Evolutionary conservation across 164 flowering plant species (phyloP).

Genomic region (Tetrastigma voinierianum): DNA sequence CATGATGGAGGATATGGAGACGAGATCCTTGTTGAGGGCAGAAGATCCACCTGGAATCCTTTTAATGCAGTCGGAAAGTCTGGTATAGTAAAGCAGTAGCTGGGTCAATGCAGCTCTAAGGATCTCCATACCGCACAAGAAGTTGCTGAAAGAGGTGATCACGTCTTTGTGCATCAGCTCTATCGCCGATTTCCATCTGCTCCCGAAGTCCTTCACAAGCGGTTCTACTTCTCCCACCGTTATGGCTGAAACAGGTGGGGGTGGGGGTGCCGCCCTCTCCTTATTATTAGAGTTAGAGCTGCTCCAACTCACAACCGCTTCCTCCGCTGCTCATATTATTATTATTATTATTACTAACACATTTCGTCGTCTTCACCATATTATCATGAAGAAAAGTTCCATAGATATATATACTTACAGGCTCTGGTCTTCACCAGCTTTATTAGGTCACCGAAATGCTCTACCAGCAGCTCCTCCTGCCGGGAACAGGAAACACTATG

Average conservation of each 20-base stretch:
- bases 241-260: slow-evolving; percentile 42
- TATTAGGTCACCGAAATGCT: slow-evolving; percentile 87
- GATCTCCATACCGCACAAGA: slow-evolving; percentile 97
- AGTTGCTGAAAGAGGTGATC: slow-evolving; percentile 96
- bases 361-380: too few relatives aligned
- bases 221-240: slow-evolving; percentile 83
- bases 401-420: slow-evolving; percentile 49
- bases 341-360: too few relatives aligned
- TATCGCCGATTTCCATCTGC: slow-evolving; percentile 94
- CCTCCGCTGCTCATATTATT: too few relatives aligned
- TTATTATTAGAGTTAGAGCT: too few relatives aligned
- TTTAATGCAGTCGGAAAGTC: slow-evolving; percentile 91
- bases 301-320: too few relatives aligned
- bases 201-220: slow-evolving; percentile 87
- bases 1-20: slow-evolving; percentile 89
- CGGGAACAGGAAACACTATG: slow-evolving; percentile 8
- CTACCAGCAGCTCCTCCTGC: slow-evolving; percentile 90
- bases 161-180: slow-evolving; percentile 99
- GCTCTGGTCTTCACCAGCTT: slow-evolving; percentile 88
- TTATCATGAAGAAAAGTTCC: too few relatives aligned
- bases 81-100: slow-evolving; percentile 88
- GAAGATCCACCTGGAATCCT: slow-evolving; percentile 71
- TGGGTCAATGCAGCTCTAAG: slow-evolving; percentile 94
- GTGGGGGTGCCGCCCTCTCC: too few relatives aligned
- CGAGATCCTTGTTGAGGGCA: slow-evolving; percentile 81